These are phyloP conservation scores for Multifurca ochricompacta DNA, from an alignment of 768 basidiomycete species.

Conservation along the genomic window DNA sequence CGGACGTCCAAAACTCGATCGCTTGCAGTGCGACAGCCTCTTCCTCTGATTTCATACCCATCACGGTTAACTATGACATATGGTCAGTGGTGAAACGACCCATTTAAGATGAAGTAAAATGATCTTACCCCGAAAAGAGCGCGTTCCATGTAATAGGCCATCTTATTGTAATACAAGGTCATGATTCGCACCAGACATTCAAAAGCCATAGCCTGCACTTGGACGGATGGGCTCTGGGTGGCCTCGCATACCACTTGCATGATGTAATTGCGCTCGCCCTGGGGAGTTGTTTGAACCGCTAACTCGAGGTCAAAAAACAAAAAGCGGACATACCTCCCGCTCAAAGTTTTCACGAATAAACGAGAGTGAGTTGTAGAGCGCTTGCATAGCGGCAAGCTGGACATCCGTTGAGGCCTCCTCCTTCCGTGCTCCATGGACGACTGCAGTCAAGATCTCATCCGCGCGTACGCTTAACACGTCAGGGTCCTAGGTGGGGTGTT, in stretches of 20 bases:
- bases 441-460: constrained; percentile 96
- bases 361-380: constrained; percentile 90
- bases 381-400: constrained; percentile 87
- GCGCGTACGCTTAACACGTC: constrained; percentile 83
- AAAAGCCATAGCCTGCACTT: constrained; percentile 93
- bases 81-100: constrained; percentile 6
- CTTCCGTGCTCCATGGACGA: constrained; percentile 95
- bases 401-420: constrained; percentile 90
- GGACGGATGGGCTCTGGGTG: constrained; percentile 71
- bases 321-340: constrained; percentile 62
- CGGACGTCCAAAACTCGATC: constrained; percentile 99
- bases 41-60: constrained; percentile 93
- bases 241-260: constrained; percentile 99
- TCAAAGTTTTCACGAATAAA: constrained; percentile 98
- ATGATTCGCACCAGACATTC: constrained; percentile 95
- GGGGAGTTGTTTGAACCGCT: constrained; percentile 10
- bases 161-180: constrained; percentile 98
- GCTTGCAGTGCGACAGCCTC: constrained; percentile 92
- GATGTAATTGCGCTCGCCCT: constrained; percentile 99
- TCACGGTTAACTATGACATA: constrained; percentile 70
- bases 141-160: constrained; percentile 99
- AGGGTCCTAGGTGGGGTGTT: constrained; percentile 59
- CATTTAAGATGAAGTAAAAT: constrained; percentile 1
- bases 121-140: constrained; percentile 87
- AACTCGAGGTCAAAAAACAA: not conserved